Evolutionary conservation across 2,329 filamentous ascomycete genomes (phyloP).

Genomic region (Curvularia verruculosa): DNA sequence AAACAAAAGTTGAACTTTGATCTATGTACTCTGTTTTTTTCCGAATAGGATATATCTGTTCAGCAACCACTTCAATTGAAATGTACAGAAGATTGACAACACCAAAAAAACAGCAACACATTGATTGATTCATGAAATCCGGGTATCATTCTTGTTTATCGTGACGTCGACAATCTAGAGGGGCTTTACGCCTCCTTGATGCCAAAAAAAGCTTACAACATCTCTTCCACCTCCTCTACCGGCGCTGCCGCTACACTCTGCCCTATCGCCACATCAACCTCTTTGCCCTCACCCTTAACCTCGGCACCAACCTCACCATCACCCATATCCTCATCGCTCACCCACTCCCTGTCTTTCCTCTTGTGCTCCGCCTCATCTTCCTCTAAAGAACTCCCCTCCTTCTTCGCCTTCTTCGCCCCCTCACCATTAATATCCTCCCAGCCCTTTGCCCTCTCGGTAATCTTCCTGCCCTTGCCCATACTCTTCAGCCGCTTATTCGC

Average conservation of each 20-base stretch:
- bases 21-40: neutral
- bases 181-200: neutral
- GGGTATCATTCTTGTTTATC: constrained; percentile 15
- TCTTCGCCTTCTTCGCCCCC: constrained; percentile 24
- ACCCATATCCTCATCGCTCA: constrained; percentile 42
- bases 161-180: neutral
- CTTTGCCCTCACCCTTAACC: constrained; percentile 25
- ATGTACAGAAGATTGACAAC: neutral
- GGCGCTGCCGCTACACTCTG: constrained; percentile 17
- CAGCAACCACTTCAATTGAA: neutral
- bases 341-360: constrained; percentile 31
- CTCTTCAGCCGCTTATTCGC: constrained; percentile 64
- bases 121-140: constrained; percentile 9
- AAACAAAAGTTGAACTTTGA: neutral
- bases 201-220: constrained; percentile 35
- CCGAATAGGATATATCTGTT: neutral
- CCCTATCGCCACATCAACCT: constrained; percentile 19
- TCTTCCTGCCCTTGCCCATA: constrained; percentile 53
- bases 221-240: constrained; percentile 37
- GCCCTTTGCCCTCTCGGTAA: constrained; percentile 55
- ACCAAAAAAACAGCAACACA: neutral
- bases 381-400: constrained; percentile 25
- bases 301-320: constrained; percentile 27
- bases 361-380: constrained; percentile 19
- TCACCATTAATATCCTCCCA: constrained; percentile 49